These are phyloP conservation scores for Cubamyces lactineus DNA, from an alignment of 768 basidiomycete species.

Conservation along the genomic window DNA sequence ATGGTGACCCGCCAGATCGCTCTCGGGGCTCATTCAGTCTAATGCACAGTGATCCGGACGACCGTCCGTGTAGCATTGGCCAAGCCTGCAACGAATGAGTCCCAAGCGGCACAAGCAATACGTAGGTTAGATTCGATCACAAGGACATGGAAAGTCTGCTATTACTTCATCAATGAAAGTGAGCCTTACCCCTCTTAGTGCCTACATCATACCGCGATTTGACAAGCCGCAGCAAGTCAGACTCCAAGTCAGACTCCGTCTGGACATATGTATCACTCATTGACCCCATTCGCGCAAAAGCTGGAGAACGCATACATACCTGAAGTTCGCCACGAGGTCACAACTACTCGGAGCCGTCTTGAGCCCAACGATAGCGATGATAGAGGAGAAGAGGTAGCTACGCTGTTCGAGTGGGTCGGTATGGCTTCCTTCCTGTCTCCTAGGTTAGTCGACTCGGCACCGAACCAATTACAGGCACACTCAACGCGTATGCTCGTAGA, in stretches of 20 bases:
- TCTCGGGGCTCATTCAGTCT: background rate
- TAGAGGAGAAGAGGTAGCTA: slow-evolving; percentile 48
- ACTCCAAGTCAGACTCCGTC: too few relatives aligned
- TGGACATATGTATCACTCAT: slow-evolving; percentile 36
- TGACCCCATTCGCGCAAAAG: slow-evolving; percentile 33
- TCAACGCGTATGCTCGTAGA: slow-evolving; percentile 39
- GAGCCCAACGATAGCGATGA: slow-evolving; percentile 40
- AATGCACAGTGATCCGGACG: too few relatives aligned
- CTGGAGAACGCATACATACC: slow-evolving; percentile 8
- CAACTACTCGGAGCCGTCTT: background rate
- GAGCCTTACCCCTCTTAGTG: slow-evolving; percentile 26
- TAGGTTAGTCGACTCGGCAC: slow-evolving; percentile 44
- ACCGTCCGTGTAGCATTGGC: too few relatives aligned
- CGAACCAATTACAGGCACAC: background rate
- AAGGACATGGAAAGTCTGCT: slow-evolving; percentile 52
- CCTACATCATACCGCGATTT: slow-evolving; percentile 28
- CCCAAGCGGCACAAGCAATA: slow-evolving; percentile 45
- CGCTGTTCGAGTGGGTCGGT: slow-evolving; percentile 74
- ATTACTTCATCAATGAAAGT: slow-evolving; percentile 32
- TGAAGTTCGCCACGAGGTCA: background rate
- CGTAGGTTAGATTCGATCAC: slow-evolving; percentile 54
- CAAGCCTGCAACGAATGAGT: too few relatives aligned
- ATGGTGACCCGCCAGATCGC: too few relatives aligned
- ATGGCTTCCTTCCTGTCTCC: slow-evolving; percentile 69
- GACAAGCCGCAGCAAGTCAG: slow-evolving; percentile 45